These are phyloP conservation scores for Blastocystis sp. DNA, from an alignment of 352 stramenopile species.

Conservation along the genomic window DNA sequence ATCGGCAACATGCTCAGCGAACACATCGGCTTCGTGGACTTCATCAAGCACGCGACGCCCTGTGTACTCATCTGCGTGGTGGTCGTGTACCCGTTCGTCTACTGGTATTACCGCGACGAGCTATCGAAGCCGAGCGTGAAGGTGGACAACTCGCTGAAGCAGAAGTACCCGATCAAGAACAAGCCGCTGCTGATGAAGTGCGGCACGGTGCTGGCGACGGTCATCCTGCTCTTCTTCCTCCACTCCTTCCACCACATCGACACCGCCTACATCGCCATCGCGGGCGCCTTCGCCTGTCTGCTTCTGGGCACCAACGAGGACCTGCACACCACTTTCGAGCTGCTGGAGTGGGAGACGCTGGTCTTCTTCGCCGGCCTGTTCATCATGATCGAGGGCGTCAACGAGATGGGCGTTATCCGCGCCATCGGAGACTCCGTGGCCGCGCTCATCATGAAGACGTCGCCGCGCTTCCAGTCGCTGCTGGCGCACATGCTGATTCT, in stretches of 20 bases:
- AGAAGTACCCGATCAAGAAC: constrained; percentile 59
- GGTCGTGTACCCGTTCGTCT: constrained; percentile 47
- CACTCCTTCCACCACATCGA: constrained; percentile 66
- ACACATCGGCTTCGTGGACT: constrained; percentile 65
- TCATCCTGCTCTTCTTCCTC: constrained; percentile 66
- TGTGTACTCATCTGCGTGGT: constrained; percentile 63
- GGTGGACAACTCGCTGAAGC: constrained; percentile 22
- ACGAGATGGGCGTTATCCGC: constrained; percentile 62
- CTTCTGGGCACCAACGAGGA: constrained; percentile 64
- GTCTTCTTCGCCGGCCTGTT: constrained; percentile 65
- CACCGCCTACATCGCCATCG: constrained; percentile 64
- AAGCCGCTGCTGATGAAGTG: constrained; percentile 58
- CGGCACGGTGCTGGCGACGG: constrained; percentile 58
- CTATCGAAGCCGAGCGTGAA: constrained; percentile 55
- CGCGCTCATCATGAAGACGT: constrained; percentile 60
- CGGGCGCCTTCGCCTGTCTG: constrained; percentile 64
- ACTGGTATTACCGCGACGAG: constrained; percentile 61
- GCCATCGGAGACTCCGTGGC: constrained; percentile 61
- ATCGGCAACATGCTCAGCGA: constrained; percentile 64
- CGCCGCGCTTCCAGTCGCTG: constrained; percentile 47
- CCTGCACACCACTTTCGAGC: constrained; percentile 62
- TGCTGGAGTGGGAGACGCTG: constrained; percentile 65
- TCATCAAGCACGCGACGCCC: constrained; percentile 63
- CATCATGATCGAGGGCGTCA: constrained; percentile 65
- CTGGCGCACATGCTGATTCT: constrained; percentile 60